These are phyloP conservation scores for Xeromyces bisporus DNA, from an alignment of 495 filamentous ascomycete genomes.

Conservation along the genomic window DNA sequence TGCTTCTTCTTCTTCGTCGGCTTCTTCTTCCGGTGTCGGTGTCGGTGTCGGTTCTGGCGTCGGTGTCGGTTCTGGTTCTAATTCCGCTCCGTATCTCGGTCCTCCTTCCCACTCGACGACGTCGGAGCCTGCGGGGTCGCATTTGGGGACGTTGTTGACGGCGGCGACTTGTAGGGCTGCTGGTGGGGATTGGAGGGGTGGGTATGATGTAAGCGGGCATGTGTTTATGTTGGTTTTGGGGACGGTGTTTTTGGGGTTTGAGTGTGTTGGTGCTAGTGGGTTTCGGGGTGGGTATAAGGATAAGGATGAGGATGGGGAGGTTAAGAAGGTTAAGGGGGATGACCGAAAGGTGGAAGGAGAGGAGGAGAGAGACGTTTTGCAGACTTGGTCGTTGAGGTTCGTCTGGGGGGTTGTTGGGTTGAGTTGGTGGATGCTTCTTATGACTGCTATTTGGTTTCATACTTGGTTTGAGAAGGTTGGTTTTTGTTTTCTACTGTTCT, in stretches of 20 bases:
- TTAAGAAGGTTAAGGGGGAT: too few species aligned
- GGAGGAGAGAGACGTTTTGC: constrained; percentile 15
- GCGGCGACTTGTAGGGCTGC: constrained; percentile 65
- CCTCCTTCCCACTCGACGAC: too few species aligned
- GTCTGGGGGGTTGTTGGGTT: constrained; percentile 34
- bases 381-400: constrained; percentile 34
- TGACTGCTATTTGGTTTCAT: constrained; percentile 96
- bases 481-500: constrained; percentile 4
- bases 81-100: too few species aligned
- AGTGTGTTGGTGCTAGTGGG: constrained; percentile 47
- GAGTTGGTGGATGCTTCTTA: constrained; percentile 87
- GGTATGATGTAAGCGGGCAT: constrained; percentile 88
- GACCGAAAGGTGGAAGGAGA: too few species aligned
- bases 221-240: constrained; percentile 82
- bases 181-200: constrained; percentile 73
- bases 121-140: not conserved
- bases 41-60: too few species aligned
- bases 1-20: too few species aligned
- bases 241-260: constrained; percentile 62
- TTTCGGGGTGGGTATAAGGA: constrained; percentile 24
- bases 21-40: not conserved
- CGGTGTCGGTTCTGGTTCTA: too few species aligned
- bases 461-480: constrained; percentile 94
- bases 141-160: constrained; percentile 39
- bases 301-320: constrained; percentile 41